phyloP scores from a whole-genome alignment of 2,329 filamentous ascomycete species.

The Aureobasidium sp. region DNA sequence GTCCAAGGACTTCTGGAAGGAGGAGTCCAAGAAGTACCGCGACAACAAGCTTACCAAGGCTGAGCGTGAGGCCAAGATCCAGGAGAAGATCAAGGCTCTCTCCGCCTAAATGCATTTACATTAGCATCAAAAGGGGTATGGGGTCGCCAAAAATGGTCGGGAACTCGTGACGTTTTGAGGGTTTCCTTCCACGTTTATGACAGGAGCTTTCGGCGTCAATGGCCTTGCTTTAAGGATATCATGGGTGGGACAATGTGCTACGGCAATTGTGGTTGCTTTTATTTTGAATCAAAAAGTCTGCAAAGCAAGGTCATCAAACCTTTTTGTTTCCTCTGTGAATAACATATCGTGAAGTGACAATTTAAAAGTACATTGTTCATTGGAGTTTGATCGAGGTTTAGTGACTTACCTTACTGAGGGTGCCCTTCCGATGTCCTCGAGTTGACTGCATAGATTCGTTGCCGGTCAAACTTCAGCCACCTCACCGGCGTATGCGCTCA shows the following conservation, averaged over 20 bases:
- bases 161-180: conserved; percentile 15
- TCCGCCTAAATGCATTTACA: conserved; percentile 20
- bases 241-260: conserved; percentile 22
- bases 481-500: background rate
- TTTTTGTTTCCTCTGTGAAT: background rate
- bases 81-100: conserved; percentile 92
- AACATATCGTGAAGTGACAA: background rate
- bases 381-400: no score
- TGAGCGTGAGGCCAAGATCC: conserved; percentile 84
- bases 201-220: conserved; percentile 22
- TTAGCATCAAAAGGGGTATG: conserved; percentile 22
- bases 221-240: conserved; percentile 23
- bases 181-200: conserved; percentile 18
- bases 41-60: conserved; percentile 81
- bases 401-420: no score
- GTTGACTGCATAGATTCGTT: no score
- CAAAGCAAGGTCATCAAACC: conserved; percentile 23
- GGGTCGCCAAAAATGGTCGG: conserved; percentile 8
- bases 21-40: conserved; percentile 91
- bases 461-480: background rate
- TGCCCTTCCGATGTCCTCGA: no score
- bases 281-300: conserved; percentile 22
- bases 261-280: conserved; percentile 20
- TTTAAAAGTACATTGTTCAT: no score
- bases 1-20: conserved; percentile 82